A percentile compares a stretch with the other conserved stretches of the same genome.
Conservation (phyloP, 179 eudicot species). For the Spinacia oleracea region DNA sequence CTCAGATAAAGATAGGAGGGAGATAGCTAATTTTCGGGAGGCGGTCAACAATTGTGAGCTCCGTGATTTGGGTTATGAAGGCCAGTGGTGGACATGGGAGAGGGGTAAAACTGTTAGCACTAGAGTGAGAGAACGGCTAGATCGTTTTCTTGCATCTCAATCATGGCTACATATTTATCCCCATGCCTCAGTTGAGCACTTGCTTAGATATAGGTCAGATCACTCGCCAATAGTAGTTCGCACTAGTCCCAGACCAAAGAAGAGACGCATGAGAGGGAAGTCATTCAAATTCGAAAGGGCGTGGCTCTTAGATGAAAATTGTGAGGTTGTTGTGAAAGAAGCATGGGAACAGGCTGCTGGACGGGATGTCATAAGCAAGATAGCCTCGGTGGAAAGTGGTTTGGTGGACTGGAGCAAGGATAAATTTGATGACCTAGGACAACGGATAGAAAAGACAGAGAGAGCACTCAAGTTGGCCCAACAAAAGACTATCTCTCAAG, state of each 20-base stretch:
- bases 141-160: neutral
- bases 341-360: neutral
- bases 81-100: neutral
- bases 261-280: neutral
- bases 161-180: neutral
- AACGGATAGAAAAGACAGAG: neutral
- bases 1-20: neutral
- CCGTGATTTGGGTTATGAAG: neutral
- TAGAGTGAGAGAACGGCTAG: neutral
- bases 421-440: neutral
- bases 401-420: neutral
- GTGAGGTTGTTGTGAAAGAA: neutral
- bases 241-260: no score
- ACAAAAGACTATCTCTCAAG: neutral
- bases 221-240: neutral
- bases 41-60: neutral
- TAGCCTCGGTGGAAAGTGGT: neutral
- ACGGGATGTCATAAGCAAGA: accelerated
- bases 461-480: neutral
- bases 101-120: neutral
- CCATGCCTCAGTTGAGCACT: neutral
- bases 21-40: neutral
- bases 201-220: neutral
- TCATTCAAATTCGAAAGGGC: neutral
- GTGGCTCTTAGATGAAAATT: neutral